These are phyloP conservation scores for Blastobotrys robertii DNA, from an alignment of 805 yeast species.

Conservation along the genomic window DNA sequence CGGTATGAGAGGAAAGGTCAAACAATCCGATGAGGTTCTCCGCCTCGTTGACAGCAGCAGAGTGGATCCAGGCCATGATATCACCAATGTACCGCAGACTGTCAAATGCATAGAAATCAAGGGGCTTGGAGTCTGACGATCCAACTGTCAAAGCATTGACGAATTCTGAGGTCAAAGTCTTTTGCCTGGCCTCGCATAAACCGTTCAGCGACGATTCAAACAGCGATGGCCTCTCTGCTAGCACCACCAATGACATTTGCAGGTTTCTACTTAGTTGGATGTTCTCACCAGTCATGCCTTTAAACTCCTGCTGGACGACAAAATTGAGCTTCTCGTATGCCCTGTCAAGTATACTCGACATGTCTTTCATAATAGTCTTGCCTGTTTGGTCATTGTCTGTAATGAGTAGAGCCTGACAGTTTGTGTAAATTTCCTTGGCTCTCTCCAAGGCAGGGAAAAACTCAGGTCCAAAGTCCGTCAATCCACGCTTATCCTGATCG, in stretches of 20 bases:
- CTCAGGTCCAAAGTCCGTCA: slow-evolving; percentile 19
- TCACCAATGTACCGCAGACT: slow-evolving; percentile 79
- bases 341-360: slow-evolving; percentile 40
- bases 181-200: slow-evolving; percentile 62
- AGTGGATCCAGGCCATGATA: slow-evolving; percentile 78
- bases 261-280: slow-evolving; percentile 15
- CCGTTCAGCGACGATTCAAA: slow-evolving; percentile 52
- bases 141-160: slow-evolving; percentile 28
- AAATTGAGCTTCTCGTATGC: slow-evolving; percentile 48
- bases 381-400: slow-evolving; percentile 45
- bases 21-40: slow-evolving; percentile 65
- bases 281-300: slow-evolving; percentile 10
- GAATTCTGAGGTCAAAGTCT: slow-evolving; percentile 57
- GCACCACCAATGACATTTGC: slow-evolving; percentile 17
- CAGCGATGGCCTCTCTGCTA: slow-evolving; percentile 29
- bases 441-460: slow-evolving; percentile 53
- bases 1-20: slow-evolving; percentile 19
- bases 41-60: slow-evolving; percentile 75
- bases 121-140: slow-evolving; percentile 33
- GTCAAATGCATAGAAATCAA: slow-evolving; percentile 63
- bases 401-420: slow-evolving; percentile 62
- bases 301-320: slow-evolving; percentile 28
- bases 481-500: slow-evolving; percentile 34
- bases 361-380: slow-evolving; percentile 48
- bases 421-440: slow-evolving; percentile 53